Base-by-base conservation (phyloP, 2,329 filamentous ascomycete species). In the Aspergillus intermedius region DNA sequence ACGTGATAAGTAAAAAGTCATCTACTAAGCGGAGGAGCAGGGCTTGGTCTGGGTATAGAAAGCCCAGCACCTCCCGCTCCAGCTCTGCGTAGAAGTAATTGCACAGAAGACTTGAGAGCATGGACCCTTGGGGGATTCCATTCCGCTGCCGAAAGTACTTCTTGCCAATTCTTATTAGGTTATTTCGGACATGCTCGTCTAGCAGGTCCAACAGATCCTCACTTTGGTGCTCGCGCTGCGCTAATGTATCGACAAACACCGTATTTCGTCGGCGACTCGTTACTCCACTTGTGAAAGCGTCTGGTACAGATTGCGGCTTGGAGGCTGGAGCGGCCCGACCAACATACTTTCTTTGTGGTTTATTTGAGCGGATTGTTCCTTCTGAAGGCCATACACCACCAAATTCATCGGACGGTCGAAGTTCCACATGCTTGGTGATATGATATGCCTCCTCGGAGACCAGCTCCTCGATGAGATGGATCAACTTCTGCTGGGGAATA, bases 31-130 rank as follows among this genome's bases (percentile, higher is more conserved):
- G 80, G 46, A 97, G 68, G 6, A 98, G 74, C 2, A 96, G 68
- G 44, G 80, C 84, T 30, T 84, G 73, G n/a, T 67, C 62, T 0
- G 70, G 61, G 13, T 74, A 58, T 2, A 93, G 69, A 61, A 96
- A 97, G 0, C 61, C 63, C 2, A 97, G 74, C 12, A 84, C 73
- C 22, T 82, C 76, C 5, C 70, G 70, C 67, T 98, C 93, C 1
- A 97, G 79, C 53, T 93, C 83, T 5, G 88, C 91, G 63, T 98
- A 98, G 67, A 97, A 96, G 69, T 95, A 91, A 69, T 90, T 97
- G 75, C 93, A 97, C 4, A 98, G 76, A 37, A 90, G 76, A 40
- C 86, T 87, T 0, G 91, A 96, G 4, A 98, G 66, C 1, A 96
- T 79, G 0, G 91, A 96, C 6, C 93, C 93, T 66, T 98, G 93